These are phyloP conservation scores for Kluyveromyces sp. DNA, from an alignment of 1,139 yeast species.

Conservation along the genomic window DNA sequence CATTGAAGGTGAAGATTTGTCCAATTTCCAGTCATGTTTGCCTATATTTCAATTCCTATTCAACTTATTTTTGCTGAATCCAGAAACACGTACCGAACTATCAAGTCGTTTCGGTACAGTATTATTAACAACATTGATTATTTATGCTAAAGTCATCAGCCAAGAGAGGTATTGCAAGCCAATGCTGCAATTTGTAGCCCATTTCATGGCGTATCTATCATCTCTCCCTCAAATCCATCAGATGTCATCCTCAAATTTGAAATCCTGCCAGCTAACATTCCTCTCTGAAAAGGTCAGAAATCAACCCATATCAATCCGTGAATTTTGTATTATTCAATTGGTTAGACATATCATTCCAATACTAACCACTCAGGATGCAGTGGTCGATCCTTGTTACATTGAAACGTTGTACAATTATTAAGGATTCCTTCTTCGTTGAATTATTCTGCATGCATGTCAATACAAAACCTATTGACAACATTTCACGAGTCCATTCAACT, in stretches of 20 bases:
- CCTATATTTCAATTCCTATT: slow-evolving; percentile 4
- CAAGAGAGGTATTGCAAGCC: slow-evolving; percentile 3
- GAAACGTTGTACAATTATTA: slow-evolving; percentile 3
- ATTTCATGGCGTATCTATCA: slow-evolving; percentile 2
- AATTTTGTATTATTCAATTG: slow-evolving; percentile 4
- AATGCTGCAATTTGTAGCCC: slow-evolving; percentile 1
- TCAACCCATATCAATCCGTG: slow-evolving; percentile 3
- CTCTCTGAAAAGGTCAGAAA: slow-evolving; percentile 2
- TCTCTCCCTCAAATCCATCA: slow-evolving; percentile 1
- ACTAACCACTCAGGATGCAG: not conserved
- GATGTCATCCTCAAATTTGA: not conserved
- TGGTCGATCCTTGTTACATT: slow-evolving; percentile 3
- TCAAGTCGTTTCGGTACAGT: slow-evolving; percentile 2
- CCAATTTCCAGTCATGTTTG: slow-evolving; percentile 1
- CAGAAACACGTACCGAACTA: slow-evolving; percentile 1
- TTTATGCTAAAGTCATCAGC: slow-evolving; percentile 3
- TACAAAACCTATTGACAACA: slow-evolving; percentile 2
- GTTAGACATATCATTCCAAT: slow-evolving; percentile 2
- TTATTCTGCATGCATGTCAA: slow-evolving; percentile 3
- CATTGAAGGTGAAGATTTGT: slow-evolving; percentile 1
- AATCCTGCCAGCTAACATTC: slow-evolving; percentile 2
- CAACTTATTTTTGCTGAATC: slow-evolving; percentile 1
- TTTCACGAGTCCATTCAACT: slow-evolving; percentile 2
- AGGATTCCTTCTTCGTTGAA: slow-evolving; percentile 4
- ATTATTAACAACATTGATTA: slow-evolving; percentile 1